Percentiles rank a stretch among this genome's conserved stretches.
These are phyloP conservation scores for Aegilops longissima DNA, from an alignment of 176 grass and related monocot species.

Conservation along the genomic window DNA sequence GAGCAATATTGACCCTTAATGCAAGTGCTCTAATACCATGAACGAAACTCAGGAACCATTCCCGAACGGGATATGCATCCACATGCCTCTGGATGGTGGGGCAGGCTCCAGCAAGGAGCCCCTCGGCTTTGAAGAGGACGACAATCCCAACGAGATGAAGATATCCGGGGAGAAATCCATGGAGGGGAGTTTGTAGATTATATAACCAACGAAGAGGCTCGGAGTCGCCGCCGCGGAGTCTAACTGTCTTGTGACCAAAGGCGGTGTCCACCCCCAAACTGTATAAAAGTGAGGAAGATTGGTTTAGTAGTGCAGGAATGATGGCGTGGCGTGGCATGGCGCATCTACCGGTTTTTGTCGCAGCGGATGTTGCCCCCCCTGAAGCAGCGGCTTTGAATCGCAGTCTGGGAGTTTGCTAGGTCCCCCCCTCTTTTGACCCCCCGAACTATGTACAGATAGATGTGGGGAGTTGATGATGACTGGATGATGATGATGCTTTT, in stretches of 20 bases:
- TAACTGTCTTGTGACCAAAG: slow-evolving; percentile 39
- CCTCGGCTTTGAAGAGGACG: slow-evolving; percentile 44
- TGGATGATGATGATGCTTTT: slow-evolving; percentile 31
- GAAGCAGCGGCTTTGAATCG: slow-evolving; percentile 6
- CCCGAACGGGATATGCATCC: slow-evolving; percentile 56
- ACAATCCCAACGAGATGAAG: slow-evolving; percentile 14
- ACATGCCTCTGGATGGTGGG: slow-evolving; percentile 46
- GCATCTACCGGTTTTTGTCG: slow-evolving; percentile 44
- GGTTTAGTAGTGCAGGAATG: slow-evolving; percentile 31
- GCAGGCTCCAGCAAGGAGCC: slow-evolving; percentile 9
- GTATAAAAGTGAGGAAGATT: slow-evolving; percentile 56
- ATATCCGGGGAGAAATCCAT: slow-evolving; percentile 32
- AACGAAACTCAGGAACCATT: slow-evolving; percentile 58
- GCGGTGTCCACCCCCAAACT: slow-evolving; percentile 42
- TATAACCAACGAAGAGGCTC: slow-evolving; percentile 13
- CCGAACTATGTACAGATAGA: slow-evolving; percentile 34
- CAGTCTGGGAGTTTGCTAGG: slow-evolving; percentile 33
- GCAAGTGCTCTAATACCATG: not conserved
- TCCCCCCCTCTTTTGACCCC: not conserved
- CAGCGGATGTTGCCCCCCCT: slow-evolving; percentile 47
- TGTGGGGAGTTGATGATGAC: slow-evolving; percentile 25
- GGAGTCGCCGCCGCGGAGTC: slow-evolving; percentile 6
- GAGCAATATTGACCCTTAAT: not conserved
- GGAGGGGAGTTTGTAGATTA: slow-evolving; percentile 29
- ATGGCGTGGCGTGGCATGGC: slow-evolving; percentile 47